Conservation (phyloP, 257 asterid genomes). For the Jasminum sambac region DNA sequence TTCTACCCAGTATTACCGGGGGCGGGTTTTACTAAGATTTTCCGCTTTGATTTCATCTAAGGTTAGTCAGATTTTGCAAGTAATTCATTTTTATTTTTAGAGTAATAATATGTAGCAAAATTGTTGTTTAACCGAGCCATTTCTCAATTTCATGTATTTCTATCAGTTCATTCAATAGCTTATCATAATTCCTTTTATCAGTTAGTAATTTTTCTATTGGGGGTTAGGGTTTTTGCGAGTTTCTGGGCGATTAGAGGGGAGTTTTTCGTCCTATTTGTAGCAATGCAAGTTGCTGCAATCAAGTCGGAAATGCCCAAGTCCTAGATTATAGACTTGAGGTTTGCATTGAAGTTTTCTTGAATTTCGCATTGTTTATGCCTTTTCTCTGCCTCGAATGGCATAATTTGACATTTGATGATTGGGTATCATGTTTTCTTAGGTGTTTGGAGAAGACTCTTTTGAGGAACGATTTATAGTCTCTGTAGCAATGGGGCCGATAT, state of each 20-base stretch:
- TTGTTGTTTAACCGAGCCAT: background rate
- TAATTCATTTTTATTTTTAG: background rate
- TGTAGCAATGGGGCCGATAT: constrained; percentile 72
- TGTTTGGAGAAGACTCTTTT: constrained; percentile 19
- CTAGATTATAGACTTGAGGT: constrained; percentile 32
- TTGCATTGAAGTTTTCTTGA: constrained; percentile 4
- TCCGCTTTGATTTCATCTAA: constrained; percentile 13
- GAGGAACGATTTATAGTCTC: constrained; percentile 21
- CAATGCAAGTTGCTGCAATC: background rate
- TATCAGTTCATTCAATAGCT: constrained; percentile 26
- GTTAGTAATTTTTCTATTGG: constrained; percentile 25
- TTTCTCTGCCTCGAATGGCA: constrained; percentile 2
- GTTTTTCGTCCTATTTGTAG: background rate
- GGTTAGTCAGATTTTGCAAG: background rate
- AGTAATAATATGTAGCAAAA: background rate
- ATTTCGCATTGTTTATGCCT: background rate
- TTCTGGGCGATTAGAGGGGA: constrained; percentile 10
- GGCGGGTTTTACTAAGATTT: background rate
- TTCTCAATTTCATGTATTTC: background rate
- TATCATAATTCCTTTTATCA: constrained; percentile 18
- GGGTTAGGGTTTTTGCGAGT: constrained; percentile 29
- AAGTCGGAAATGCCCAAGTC: background rate
- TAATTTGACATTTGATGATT: constrained; percentile 21
- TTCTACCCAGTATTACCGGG: background rate
- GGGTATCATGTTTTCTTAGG: constrained; percentile 5